These are phyloP conservation scores for Rhizoclosmatium globosum DNA, from an alignment of 192 early-diverging fungal genomes.

Conservation along the genomic window DNA sequence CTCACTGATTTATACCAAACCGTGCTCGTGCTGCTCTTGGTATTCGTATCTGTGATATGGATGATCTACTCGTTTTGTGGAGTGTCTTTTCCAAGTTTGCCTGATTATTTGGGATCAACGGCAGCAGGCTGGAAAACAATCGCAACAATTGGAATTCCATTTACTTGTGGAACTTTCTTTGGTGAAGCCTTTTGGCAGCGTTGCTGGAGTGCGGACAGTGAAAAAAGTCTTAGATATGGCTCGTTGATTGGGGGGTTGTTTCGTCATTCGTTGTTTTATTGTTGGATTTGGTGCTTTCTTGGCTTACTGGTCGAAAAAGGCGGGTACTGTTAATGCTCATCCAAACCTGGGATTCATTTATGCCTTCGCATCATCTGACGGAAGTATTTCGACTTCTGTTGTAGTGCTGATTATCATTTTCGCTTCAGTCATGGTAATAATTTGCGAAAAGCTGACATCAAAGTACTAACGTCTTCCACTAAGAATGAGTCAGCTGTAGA, in stretches of 20 bases:
- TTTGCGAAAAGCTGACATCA: background rate
- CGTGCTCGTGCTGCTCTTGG: slow-evolving; percentile 40
- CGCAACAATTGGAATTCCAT: slow-evolving; percentile 48
- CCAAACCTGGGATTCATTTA: slow-evolving; percentile 49
- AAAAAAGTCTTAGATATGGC: slow-evolving; percentile 40
- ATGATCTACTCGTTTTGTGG: slow-evolving; percentile 47
- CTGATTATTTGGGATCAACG: slow-evolving; percentile 45
- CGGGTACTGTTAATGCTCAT: slow-evolving; percentile 15
- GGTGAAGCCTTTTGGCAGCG: slow-evolving; percentile 64
- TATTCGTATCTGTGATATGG: slow-evolving; percentile 47
- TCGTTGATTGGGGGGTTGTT: slow-evolving; percentile 41
- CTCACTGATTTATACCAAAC: slow-evolving; percentile 56
- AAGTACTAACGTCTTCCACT: background rate
- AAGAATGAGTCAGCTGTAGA: slow-evolving; percentile 59
- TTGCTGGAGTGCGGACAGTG: slow-evolving; percentile 55
- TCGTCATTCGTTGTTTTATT: slow-evolving; percentile 44
- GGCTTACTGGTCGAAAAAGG: slow-evolving; percentile 46
- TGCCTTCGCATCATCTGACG: slow-evolving; percentile 37
- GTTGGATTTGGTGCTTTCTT: slow-evolving; percentile 59
- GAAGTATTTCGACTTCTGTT: slow-evolving; percentile 40
- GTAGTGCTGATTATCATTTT: slow-evolving; percentile 49
- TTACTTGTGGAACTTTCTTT: slow-evolving; percentile 53
- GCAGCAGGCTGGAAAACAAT: slow-evolving; percentile 47
- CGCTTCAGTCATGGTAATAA: slow-evolving; percentile 44
- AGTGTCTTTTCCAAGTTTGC: slow-evolving; percentile 31